These are phyloP conservation scores for Cercophora scortea DNA, from an alignment of 495 filamentous ascomycete genomes.

Conservation along the genomic window DNA sequence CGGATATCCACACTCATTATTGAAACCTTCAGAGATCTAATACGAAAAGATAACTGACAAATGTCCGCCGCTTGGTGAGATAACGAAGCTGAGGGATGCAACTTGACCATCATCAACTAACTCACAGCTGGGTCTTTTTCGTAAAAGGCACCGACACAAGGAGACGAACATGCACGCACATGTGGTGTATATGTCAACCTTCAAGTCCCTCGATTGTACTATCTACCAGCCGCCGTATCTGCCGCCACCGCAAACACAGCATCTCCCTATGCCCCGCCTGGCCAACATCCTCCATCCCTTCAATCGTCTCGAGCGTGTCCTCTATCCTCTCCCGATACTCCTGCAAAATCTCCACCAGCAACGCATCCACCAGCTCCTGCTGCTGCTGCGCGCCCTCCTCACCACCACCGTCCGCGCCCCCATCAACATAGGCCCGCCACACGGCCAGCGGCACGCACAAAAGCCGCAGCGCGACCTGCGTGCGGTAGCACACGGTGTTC, in stretches of 20 bases:
- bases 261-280: slow-evolving; percentile 12
- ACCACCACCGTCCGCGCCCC: slow-evolving; percentile 26
- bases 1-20: too few species aligned
- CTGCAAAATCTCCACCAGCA: slow-evolving; percentile 16
- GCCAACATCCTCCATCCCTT: slow-evolving; percentile 3
- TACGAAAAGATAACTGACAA: too few species aligned
- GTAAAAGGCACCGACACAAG: too few species aligned
- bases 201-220: slow-evolving; percentile 15
- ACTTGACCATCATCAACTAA: too few species aligned
- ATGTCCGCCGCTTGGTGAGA: too few species aligned
- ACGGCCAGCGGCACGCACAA: slow-evolving; percentile 23
- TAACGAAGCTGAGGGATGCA: too few species aligned
- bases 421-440: slow-evolving; percentile 32
- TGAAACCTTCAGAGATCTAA: too few species aligned
- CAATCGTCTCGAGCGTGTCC: slow-evolving; percentile 7
- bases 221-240: slow-evolving; percentile 17
- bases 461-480: slow-evolving; percentile 58
- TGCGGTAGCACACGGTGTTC: slow-evolving; percentile 59
- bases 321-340: slow-evolving; percentile 10
- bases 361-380: slow-evolving; percentile 18
- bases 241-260: slow-evolving; percentile 17
- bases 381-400: slow-evolving; percentile 19
- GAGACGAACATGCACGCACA: too few species aligned
- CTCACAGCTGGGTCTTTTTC: too few species aligned
- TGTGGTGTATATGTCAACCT: background rate